Evolutionary conservation across 768 basidiomycete genomes (phyloP).

Genomic region (Porpolomopsis calyptriformis): DNA sequence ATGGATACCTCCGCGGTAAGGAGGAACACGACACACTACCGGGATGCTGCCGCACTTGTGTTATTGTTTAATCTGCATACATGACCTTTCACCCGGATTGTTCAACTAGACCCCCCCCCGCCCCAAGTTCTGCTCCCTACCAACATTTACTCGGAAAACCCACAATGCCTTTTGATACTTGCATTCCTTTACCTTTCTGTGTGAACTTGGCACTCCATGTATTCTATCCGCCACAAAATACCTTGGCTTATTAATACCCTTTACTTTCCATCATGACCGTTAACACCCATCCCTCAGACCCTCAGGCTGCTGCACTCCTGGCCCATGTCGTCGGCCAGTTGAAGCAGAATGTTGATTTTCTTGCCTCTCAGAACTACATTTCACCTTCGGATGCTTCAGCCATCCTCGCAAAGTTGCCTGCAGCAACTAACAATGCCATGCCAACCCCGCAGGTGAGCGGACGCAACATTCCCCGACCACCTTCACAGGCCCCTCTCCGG

Average conservation of each 20-base stretch:
- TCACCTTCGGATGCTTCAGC: constrained; percentile 32
- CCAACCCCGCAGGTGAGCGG: constrained; percentile 4
- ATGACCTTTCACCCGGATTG: no score
- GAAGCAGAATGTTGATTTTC: constrained; percentile 45
- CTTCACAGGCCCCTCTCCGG: constrained; percentile 18
- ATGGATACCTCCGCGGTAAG: not conserved
- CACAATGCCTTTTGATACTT: no score
- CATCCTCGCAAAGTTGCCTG: constrained; percentile 35
- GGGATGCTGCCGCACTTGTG: not conserved
- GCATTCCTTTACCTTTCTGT: no score
- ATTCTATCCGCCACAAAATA: no score
- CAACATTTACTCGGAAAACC: no score
- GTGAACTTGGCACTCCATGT: no score
- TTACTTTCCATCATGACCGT: constrained; percentile 7
- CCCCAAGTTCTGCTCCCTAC: no score
- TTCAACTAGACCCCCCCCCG: no score
- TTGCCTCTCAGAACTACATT: constrained; percentile 39
- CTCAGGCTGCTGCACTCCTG: constrained; percentile 28
- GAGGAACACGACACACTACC: not conserved
- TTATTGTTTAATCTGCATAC: not conserved
- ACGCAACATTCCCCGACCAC: constrained; percentile 8
- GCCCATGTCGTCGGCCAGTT: constrained; percentile 46
- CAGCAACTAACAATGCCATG: constrained; percentile 6
- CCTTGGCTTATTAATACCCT: no score
- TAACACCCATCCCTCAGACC: not conserved